These are phyloP conservation scores for Tetramitus jugosus DNA, from an alignment of 208 protist species.

Conservation along the genomic window DNA sequence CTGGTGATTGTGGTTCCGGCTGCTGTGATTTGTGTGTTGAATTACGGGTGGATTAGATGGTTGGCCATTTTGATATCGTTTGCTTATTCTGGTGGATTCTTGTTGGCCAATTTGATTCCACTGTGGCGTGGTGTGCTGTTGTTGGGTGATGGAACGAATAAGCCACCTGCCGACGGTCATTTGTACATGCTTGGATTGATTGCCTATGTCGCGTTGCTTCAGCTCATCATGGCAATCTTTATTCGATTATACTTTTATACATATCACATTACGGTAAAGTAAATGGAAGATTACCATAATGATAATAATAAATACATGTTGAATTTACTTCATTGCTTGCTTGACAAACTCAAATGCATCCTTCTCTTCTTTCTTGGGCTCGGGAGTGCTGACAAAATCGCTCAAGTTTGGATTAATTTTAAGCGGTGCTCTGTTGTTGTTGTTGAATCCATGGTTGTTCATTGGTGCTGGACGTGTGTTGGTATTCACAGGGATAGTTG, in stretches of 20 bases:
- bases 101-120: not conserved
- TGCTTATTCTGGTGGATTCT: not conserved
- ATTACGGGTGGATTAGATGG: constrained; percentile 12
- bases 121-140: not conserved
- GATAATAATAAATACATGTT: not conserved
- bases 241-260: not conserved
- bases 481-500: too few relatives aligned
- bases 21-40: not conserved
- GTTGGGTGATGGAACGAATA: not conserved
- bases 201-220: not conserved
- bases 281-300: not conserved
- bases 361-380: not conserved
- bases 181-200: not conserved
- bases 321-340: not conserved
- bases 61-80: not conserved
- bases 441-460: not conserved
- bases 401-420: not conserved
- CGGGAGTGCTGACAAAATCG: not conserved
- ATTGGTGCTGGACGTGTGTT: not conserved
- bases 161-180: not conserved
- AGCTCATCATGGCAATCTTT: not conserved
- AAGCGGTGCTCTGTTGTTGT: not conserved
- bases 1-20: not conserved
- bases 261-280: not conserved
- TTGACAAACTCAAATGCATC: constrained; percentile 13